Evolutionary conservation across 192 early-diverging fungal genomes (phyloP), one percentile per base, ranked within the genome.

Genomic region (Spizellomyces sp.): DNA sequence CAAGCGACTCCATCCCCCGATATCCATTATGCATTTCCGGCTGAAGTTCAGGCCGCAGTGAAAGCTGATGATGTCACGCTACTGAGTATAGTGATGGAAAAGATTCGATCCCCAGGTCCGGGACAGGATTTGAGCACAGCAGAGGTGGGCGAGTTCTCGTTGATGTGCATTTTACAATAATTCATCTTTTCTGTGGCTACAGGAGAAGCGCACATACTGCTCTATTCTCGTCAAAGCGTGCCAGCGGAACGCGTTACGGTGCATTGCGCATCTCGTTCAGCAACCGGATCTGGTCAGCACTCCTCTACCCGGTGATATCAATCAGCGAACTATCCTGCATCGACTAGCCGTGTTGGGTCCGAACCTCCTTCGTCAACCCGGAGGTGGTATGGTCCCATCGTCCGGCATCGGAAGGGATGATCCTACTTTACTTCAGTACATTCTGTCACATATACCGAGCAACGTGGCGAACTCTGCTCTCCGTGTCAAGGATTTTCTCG

Each of bases 261-360:
- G 71, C 62, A 45, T 73, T 21, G 50, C 7, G 4, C 47, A 58
- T 57, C 62, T 77, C 6, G 22, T 73, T 8, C 14, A 67, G 36
- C 41, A 43, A 45, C 75, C 75, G 10, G 48, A 52, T 8, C 44
- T 64, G 2, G 61, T 69, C 4, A 43, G 57, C 65, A 8, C 22
- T 17, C 70, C 70, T 17, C 36, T 66, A 8, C 58, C 50, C 14
- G 60, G 82, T 7, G 87, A 88, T 59, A 74, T 91, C 14, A 89
- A 89, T 56, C 86, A 87, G 43, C 82, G 88, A 4, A 85, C 85
- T 44, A 61, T 89, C 7, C 42, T 91, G 9, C 89, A 91, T 62
- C 56, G 73, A 15, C 71, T 87, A 27, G 77, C 74, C 3, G 79
- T 88, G 48, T 74, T 79, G 52, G 86, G 84, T 12, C 81, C 82